phyloP scores from a whole-genome alignment of 2,329 filamentous ascomycete genomes.

The Pestalotiopsis sp. region DNA sequence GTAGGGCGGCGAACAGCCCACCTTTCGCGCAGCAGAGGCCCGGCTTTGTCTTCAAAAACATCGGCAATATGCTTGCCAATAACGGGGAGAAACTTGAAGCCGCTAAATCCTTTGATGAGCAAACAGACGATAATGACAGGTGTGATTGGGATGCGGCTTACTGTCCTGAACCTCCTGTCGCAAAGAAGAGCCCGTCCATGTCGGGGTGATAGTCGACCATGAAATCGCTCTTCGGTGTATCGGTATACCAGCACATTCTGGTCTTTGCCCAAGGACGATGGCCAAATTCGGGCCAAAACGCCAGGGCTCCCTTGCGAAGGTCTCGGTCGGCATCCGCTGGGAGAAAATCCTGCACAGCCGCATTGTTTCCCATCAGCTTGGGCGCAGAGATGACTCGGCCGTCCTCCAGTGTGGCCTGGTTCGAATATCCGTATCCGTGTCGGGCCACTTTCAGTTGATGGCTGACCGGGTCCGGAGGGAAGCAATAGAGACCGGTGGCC shows the following conservation, averaged over 20 bases:
- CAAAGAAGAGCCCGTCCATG: slow-evolving; percentile 48
- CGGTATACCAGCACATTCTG: slow-evolving; percentile 67
- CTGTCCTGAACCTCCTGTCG: slow-evolving; percentile 51
- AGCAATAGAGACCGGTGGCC: slow-evolving; percentile 56
- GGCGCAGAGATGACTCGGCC: slow-evolving; percentile 34
- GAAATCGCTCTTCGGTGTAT: slow-evolving; percentile 67
- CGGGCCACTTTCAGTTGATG: slow-evolving; percentile 58
- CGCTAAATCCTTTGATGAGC: slow-evolving; percentile 19
- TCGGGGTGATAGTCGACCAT: slow-evolving; percentile 60
- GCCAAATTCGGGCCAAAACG: slow-evolving; percentile 57
- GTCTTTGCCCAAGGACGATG: slow-evolving; percentile 53
- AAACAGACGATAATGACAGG: neutral
- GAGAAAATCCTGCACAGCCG: slow-evolving; percentile 42
- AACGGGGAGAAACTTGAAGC: slow-evolving; percentile 30
- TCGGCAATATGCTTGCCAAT: slow-evolving; percentile 31
- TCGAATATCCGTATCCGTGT: slow-evolving; percentile 61
- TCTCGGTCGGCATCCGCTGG: slow-evolving; percentile 55
- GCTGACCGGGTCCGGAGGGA: slow-evolving; percentile 52
- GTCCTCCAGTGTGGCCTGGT: slow-evolving; percentile 21
- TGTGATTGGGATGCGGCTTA: slow-evolving; percentile 17
- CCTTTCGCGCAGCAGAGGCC: slow-evolving; percentile 28
- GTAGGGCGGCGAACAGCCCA: slow-evolving; percentile 21
- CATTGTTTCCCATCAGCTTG: slow-evolving; percentile 37
- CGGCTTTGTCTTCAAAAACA: slow-evolving; percentile 35
- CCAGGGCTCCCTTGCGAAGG: slow-evolving; percentile 52